Percentiles rank a stretch among this genome's conserved stretches.
These are phyloP conservation scores for Boletellus deceptivus DNA, from an alignment of 1,284 basidiomycete genomes.

Conservation along the genomic window DNA sequence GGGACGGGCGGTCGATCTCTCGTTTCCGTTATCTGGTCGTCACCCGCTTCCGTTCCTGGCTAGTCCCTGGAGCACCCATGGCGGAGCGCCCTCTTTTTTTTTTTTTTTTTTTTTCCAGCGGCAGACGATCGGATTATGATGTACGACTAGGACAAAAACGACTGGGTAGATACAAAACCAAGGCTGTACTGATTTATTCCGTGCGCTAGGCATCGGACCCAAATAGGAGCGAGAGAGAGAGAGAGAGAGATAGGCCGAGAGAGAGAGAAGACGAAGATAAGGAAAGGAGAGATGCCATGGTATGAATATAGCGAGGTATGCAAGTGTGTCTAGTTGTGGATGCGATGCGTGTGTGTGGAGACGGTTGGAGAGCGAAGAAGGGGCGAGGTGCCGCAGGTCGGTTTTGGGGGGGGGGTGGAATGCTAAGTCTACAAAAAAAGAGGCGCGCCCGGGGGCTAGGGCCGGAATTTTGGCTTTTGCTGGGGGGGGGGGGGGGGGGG, in stretches of 20 bases:
- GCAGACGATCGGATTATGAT: constrained; percentile 22
- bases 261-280: too few relatives aligned
- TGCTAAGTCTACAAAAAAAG: constrained; percentile 21
- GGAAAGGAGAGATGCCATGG: constrained; percentile 28
- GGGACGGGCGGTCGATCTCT: neutral
- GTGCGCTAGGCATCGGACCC: constrained; percentile 23
- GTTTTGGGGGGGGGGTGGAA: too few relatives aligned
- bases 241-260: too few relatives aligned
- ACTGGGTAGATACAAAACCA: constrained; percentile 27
- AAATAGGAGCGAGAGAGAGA: constrained; percentile 13
- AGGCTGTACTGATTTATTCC: constrained; percentile 6
- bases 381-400: constrained; percentile 4
- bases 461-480: too few relatives aligned
- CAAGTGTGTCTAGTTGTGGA: constrained; percentile 31
- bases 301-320: constrained; percentile 37
- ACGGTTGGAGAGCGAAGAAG: constrained; percentile 9
- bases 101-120: too few relatives aligned
- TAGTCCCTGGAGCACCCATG: too few relatives aligned
- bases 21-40: too few relatives aligned
- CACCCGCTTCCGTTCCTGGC: too few relatives aligned
- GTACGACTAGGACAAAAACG: constrained; percentile 19
- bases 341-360: constrained; percentile 29
- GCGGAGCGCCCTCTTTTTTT: too few relatives aligned
- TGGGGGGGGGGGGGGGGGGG: too few relatives aligned
- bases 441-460: too few relatives aligned